Percentiles rank a stretch among this genome's conserved stretches.
Conservation (phyloP, 768 basidiomycete genomes). For the Pisolithus microcarpus region DNA sequence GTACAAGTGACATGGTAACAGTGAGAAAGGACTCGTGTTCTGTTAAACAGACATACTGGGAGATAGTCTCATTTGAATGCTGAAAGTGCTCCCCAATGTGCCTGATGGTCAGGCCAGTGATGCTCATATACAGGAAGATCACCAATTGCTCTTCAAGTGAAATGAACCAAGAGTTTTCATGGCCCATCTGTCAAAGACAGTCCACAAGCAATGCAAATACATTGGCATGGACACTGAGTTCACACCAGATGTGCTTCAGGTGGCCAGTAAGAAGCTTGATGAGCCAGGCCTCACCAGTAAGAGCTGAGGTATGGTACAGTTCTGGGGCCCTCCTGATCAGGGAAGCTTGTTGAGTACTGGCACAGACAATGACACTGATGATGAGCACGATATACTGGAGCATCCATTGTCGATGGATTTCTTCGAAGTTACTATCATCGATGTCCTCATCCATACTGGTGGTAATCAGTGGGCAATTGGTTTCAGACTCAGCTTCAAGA, state of each 20-base stretch:
- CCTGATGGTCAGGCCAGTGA: neutral
- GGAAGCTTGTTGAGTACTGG: too few species aligned
- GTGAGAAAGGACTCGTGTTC: neutral
- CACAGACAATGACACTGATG: too few species aligned
- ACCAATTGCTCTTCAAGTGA: neutral
- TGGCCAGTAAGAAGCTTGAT: constrained; percentile 17
- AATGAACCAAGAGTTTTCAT: neutral
- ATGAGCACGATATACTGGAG: too few species aligned
- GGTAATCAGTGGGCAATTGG: too few species aligned
- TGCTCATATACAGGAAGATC: neutral
- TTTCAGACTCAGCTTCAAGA: too few species aligned
- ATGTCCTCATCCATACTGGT: too few species aligned
- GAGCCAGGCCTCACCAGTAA: constrained; percentile 18
- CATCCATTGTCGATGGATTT: too few species aligned
- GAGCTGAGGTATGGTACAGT: constrained; percentile 16
- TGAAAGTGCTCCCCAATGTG: neutral
- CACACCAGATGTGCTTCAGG: constrained; percentile 8
- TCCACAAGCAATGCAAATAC: constrained; percentile 12
- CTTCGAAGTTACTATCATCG: too few species aligned
- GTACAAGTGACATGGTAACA: too few species aligned
- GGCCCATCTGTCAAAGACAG: neutral
- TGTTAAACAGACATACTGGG: neutral
- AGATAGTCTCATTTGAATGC: neutral
- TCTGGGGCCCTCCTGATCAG: neutral
- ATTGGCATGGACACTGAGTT: constrained; percentile 16